Evolutionary conservation across 2,329 filamentous ascomycete genomes (phyloP).

Genomic region (Penicillium sp.): DNA sequence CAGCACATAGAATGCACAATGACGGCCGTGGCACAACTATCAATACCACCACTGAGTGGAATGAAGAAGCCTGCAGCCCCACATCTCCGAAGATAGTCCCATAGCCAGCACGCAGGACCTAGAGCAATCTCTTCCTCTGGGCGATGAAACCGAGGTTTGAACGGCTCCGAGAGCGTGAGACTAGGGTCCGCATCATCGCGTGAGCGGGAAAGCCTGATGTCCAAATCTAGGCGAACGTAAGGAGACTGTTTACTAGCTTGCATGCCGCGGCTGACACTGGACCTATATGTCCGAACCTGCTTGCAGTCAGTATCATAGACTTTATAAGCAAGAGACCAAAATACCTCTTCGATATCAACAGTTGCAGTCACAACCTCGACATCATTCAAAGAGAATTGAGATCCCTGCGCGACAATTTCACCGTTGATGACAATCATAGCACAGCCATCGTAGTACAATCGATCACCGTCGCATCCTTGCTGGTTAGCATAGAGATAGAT

Average conservation of each 20-base stretch:
- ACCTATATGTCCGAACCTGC: slow-evolving; percentile 38
- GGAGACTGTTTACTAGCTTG: slow-evolving; percentile 34
- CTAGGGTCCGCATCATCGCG: slow-evolving; percentile 45
- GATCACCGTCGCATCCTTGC: slow-evolving; percentile 58
- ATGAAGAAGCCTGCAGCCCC: slow-evolving; percentile 41
- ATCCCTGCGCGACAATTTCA: slow-evolving; percentile 62
- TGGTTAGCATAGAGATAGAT: slow-evolving; percentile 62
- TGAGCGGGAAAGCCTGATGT: slow-evolving; percentile 34
- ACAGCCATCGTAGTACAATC: slow-evolving; percentile 62
- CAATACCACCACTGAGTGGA: slow-evolving; percentile 42
- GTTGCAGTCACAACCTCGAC: slow-evolving; percentile 66
- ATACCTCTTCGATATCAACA: slow-evolving; percentile 68
- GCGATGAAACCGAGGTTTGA: slow-evolving; percentile 54
- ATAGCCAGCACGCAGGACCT: slow-evolving; percentile 64
- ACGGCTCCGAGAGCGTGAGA: slow-evolving; percentile 46
- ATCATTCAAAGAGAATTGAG: slow-evolving; percentile 63
- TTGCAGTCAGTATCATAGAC: neutral
- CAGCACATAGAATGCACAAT: slow-evolving; percentile 44
- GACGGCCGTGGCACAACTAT: slow-evolving; percentile 39
- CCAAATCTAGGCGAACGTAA: slow-evolving; percentile 39
- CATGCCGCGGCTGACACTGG: slow-evolving; percentile 30
- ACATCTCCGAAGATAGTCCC: slow-evolving; percentile 42
- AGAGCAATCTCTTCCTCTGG: slow-evolving; percentile 67
- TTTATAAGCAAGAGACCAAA: slow-evolving; percentile 43
- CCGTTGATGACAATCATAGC: slow-evolving; percentile 64